Evolutionary conservation across 331 rosid genomes (phyloP), one percentile per base, ranked within the genome.

Genomic region (Malus hybrid): DNA sequence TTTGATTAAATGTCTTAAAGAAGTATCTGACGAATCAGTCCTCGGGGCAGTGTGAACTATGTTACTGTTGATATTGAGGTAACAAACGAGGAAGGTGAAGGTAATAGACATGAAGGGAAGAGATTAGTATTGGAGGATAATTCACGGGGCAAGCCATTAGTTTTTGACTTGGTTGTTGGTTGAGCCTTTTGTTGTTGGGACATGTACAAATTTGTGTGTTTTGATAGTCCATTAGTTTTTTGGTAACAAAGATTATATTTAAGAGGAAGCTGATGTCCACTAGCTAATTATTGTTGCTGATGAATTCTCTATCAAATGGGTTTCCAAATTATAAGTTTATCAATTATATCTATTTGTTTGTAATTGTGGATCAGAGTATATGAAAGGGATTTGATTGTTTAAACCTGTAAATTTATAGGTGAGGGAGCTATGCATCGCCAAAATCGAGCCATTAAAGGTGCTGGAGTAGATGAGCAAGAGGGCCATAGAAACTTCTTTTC

Each of bases 161-260:
- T 91, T 93, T 84, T 83, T 91, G 91, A 93, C 98, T 31, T 82
- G 98, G 65, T 70, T 93, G 71, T 72, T 91, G 22, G 84, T 93
- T 97, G 98, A 93, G 70, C 97, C 98, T 61, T 93, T 93, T 70
- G 88, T 93, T 71, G 97, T 93, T 65, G 98, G 97, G 79, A 81
- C 94, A 6, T 90, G 97, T 61, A 84, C 98, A 10, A 91, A 89
- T 84, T 80, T 93, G 76, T 86, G 89, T 93, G 98, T 93, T 91
- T 72, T 93, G 87, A 88, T 78, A 27, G 42, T 57, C 42, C 57
- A 61, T 16, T 31, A 20, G 50, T 32, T 55, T 71, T 3, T 44
- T 29, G 29, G n/a, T 14, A 13, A 63, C 57, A 68, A 24, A 44
- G 33, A 12, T 56, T 59, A 48, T 44, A 27, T 55, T 16, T 14